Evolutionary conservation across 306 rosid species (phyloP), one percentile per base, ranked within the genome.

Genomic region (Glycine latifolia): DNA sequence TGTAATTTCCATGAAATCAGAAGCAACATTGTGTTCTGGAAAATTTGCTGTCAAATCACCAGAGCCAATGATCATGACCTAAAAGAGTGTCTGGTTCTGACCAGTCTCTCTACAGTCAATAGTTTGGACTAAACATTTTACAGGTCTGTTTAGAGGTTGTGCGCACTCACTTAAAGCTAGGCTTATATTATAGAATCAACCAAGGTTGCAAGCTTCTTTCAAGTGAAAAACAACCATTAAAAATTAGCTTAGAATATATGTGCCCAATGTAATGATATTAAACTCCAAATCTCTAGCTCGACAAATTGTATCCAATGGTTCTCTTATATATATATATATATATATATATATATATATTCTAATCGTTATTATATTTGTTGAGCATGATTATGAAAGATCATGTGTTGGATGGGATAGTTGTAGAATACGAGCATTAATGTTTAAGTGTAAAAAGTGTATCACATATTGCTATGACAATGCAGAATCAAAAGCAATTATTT

Each of bases 401-500:
- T 33, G 20, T 10, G 81, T 68, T 71, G 52, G 93, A 91, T 87
- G 85, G 76, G 12, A 65, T 41, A 10, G 41, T 81, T 67, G 68
- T 81, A 63, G 68, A 81, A 41, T 83, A 70, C 54, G 76, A 44
- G 65, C 13, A 56, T 75, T 73, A 48, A 56, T 87, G 80, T 67
- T 87, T 66, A 37, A 8, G n/a, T 14, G 48, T 67, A 47, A 52
- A 35, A 31, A 52, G 48, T 76, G 78, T 39, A 47, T 86, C 85
- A 81, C 60, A 79, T 81, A 55, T 33, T 55, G 73, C 66, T 76
- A 83, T 81, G 62, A 60, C 52, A 71, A 83, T 86, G 85, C 90
- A 91, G 97, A 91, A 73, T 84, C 91, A 79, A 83, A 83, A 75
- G 80, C 87, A 61, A 50, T 53, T 53, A 83, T 82, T 33, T 87